Evolutionary conservation across 805 yeast species (phyloP).

Genomic region (Ogataea paraovalis): DNA sequence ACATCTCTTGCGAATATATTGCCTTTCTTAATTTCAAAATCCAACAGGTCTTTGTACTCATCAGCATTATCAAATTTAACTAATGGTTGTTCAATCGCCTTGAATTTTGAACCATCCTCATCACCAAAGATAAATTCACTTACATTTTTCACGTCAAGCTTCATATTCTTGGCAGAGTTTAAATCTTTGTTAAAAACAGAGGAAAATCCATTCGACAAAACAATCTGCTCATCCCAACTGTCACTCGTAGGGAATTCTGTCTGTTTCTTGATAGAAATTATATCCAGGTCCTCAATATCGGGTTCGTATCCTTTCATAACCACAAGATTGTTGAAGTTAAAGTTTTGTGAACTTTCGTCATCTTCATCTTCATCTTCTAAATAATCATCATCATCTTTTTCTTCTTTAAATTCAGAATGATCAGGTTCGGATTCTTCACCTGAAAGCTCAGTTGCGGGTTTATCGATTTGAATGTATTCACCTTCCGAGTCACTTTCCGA

Average conservation of each 20-base stretch:
- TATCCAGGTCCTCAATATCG: constrained; percentile 43
- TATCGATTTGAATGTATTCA: constrained; percentile 1
- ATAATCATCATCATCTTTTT: constrained; percentile 1
- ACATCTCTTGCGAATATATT: constrained; percentile 6
- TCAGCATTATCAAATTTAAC: constrained; percentile 5
- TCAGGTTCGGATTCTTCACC: constrained; percentile 3
- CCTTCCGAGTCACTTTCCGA: constrained; percentile 3
- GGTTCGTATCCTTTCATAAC: constrained; percentile 73
- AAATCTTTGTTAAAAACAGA: constrained; percentile 35
- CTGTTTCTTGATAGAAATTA: constrained; percentile 36
- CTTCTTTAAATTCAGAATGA: constrained; percentile 2
- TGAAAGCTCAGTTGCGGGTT: not conserved
- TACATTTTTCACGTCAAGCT: constrained; percentile 17
- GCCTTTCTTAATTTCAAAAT: constrained; percentile 10
- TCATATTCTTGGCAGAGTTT: constrained; percentile 8
- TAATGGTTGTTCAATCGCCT: constrained; percentile 6
- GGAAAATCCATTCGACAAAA: constrained; percentile 42
- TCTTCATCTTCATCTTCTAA: constrained; percentile 6
- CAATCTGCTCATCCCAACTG: constrained; percentile 65
- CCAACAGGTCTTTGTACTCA: constrained; percentile 9
- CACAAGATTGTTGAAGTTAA: constrained; percentile 36
- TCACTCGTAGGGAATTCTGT: constrained; percentile 47
- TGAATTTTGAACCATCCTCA: constrained; percentile 10
- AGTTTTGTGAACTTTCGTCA: not conserved
- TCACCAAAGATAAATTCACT: constrained; percentile 19